Base-by-base conservation (phyloP, 2,329 filamentous ascomycete species). In the Sporothrix phasma region DNA sequence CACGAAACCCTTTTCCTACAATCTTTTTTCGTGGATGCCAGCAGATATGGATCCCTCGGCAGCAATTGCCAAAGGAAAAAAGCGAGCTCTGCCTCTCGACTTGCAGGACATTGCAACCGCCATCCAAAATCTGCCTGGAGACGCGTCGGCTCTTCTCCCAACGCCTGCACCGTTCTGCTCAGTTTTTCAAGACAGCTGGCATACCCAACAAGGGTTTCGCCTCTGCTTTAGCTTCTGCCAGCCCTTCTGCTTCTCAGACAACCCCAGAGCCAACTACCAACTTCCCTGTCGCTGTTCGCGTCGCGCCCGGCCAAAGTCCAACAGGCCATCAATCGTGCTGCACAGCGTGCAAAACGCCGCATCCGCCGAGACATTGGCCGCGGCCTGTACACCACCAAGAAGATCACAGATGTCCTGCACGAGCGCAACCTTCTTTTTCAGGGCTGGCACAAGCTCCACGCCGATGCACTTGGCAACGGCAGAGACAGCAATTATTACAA, bases 51-150 rank as follows among this genome's bases (percentile, higher is more conserved):
- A 54, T 49, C 34, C 29, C 31, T 29, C 26, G 15, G 22, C 54
- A 17, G 3, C 61, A 2, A 13, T 29, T 3, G n/a, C 37, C 41
- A 24, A 58, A 26, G 58, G 54, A 54, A 63, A 62, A 39, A 62
- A 46, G 3, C 64, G 60, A 15, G 51, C 56, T 4, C 34, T 51
- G 13, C 49, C 66, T 0, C 24, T 63, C 2, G 45, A 65, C 43
- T 43, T 68, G 5, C 58, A 61, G 2, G 59, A 63, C 24, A 62
- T 62, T 6, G 41, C 49, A 19, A 11, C 49, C 2, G 66, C 62
- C 15, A 46, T 68, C 37, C 41, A 43, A 0, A 62, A 56, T 7
- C 46, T 66, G 24, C 62, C 62, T 1, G 13, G 41, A 5, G 62
- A 64, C 46, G 47, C 59, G 8, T 46, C 61, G 0, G 64, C 64